Evolutionary conservation across 495 filamentous ascomycete genomes (phyloP), one percentile per base, ranked within the genome.

Genomic region (Neurospora tetrasperma): DNA sequence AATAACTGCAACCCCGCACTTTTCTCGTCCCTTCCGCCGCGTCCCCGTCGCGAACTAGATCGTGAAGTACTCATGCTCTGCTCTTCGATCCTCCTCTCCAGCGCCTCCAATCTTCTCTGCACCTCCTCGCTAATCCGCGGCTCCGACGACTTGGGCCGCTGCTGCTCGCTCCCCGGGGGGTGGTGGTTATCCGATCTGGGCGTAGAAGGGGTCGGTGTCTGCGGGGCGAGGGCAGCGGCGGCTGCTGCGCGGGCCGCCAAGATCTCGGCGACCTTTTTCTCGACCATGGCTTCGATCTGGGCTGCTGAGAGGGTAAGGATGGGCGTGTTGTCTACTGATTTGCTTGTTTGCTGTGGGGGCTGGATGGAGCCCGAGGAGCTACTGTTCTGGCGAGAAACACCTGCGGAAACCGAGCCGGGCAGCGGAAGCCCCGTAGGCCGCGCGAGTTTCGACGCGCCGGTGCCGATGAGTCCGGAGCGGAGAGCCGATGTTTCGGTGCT

Each of bases 231-330:
- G 6, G 74, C 43, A 1, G 73, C 59, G 16, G 79, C 74, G 6
- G 84, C 81, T n/a, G 88, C 79, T 0, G 86, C 86, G 38, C 91
- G 88, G 10, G 90, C 87, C 2, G 94, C 93, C 1, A 98, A 83
- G 42, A 96, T 92, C 78, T 97, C 94, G 62, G 91, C 90, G 0
- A 99, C 93, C 75, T 97, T 97, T 77, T 89, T 91, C 78, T 96
- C 92, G 8, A 99, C 93, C 80, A 98, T 89, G 62, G 94, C 93
- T 76, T 97, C 94, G 46, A 97, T 94, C 71, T 87, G 89, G n/a
- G 88, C 89, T 38, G 92, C 90, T 5, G 91, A 92, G 5, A 97
- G 77, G 9, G 82, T 80, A 16, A 82, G 75, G 48, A 73, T 14
- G 82, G 74, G 11, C 83, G 76, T 11, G 69, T 72, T 62, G 81